phyloP scores from a whole-genome alignment of 805 yeast genomes.

The Myxozyma melibiosi region DNA sequence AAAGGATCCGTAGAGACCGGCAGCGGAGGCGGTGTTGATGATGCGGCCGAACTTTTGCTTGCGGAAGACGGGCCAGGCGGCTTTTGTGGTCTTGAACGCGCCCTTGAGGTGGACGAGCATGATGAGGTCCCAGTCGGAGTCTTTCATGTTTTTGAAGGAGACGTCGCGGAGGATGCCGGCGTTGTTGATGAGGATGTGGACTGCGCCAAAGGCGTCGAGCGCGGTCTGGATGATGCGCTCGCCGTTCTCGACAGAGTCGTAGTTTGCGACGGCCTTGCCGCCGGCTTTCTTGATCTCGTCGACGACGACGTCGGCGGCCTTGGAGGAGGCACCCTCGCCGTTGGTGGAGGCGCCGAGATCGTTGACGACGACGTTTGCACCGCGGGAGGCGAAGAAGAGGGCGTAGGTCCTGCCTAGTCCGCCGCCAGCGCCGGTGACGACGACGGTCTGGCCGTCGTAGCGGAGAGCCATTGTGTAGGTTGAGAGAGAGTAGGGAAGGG shows the following conservation, averaged over 20 bases:
- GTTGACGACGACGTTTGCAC: constrained; percentile 93
- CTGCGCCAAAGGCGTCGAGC: constrained; percentile 79
- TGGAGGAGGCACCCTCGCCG: constrained; percentile 63
- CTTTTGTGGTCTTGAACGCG: constrained; percentile 77
- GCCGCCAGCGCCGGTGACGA: constrained; percentile 97
- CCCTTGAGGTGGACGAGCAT: constrained; percentile 88
- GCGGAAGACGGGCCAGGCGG: constrained; percentile 90
- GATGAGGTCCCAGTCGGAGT: constrained; percentile 75
- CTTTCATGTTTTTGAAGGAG: constrained; percentile 82
- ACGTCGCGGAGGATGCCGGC: constrained; percentile 94
- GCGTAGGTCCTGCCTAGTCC: constrained; percentile 92
- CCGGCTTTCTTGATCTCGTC: constrained; percentile 69
- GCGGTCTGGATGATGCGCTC: constrained; percentile 85
- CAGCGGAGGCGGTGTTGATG: constrained; percentile 94
- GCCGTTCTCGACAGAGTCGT: constrained; percentile 86
- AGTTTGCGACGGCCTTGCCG: constrained; percentile 90
- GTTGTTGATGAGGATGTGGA: constrained; percentile 86
- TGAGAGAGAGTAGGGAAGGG: not conserved
- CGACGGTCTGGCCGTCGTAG: constrained; percentile 83
- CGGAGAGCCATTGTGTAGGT: constrained; percentile 38
- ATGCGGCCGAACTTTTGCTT: constrained; percentile 86
- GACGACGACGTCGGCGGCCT: constrained; percentile 86
- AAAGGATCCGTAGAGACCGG: constrained; percentile 94
- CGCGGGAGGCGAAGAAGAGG: constrained; percentile 80
- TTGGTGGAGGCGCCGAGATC: constrained; percentile 84